phyloP scores from a whole-genome alignment of 2,329 filamentous ascomycete genomes.

The Aureobasidium sp. region DNA sequence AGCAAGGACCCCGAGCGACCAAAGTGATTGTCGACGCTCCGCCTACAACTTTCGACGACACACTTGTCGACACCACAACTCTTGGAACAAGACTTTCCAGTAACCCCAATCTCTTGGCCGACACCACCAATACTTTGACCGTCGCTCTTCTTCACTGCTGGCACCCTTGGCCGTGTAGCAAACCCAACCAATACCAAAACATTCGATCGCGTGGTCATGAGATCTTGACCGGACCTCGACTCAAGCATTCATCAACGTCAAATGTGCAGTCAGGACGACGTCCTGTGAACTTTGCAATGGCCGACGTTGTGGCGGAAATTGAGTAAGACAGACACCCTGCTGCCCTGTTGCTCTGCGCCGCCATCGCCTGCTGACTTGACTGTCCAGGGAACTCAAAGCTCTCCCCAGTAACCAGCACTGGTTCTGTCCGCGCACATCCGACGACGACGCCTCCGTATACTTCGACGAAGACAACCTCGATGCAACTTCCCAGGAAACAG shows the following conservation, averaged over 20 bases:
- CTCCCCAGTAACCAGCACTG: constrained; percentile 36
- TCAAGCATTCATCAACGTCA: not conserved
- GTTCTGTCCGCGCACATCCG: constrained; percentile 39
- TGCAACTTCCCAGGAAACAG: constrained; percentile 18
- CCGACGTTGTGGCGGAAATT: constrained; percentile 8
- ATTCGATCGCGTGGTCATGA: not conserved
- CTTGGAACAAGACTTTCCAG: not conserved
- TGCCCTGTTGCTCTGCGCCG: not conserved
- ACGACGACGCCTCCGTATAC: constrained; percentile 30
- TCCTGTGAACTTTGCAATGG: not conserved
- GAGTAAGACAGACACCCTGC: not conserved
- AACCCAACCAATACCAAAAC: not conserved
- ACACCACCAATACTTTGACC: not conserved
- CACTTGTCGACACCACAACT: not conserved
- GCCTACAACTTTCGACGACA: not conserved
- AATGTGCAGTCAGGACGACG: not conserved
- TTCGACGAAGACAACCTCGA: constrained; percentile 38
- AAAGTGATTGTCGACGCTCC: not conserved
- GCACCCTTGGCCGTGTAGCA: not conserved
- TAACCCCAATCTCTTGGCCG: not conserved
- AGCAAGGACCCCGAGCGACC: not conserved
- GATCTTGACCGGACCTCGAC: not conserved
- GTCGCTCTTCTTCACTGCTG: not conserved
- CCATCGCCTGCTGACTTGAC: not conserved
- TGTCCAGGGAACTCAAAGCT: constrained; percentile 17